Evolutionary conservation across 1,284 basidiomycete species (phyloP), one percentile per base, ranked within the genome.

Genomic region (Ceratobasidium sp.): DNA sequence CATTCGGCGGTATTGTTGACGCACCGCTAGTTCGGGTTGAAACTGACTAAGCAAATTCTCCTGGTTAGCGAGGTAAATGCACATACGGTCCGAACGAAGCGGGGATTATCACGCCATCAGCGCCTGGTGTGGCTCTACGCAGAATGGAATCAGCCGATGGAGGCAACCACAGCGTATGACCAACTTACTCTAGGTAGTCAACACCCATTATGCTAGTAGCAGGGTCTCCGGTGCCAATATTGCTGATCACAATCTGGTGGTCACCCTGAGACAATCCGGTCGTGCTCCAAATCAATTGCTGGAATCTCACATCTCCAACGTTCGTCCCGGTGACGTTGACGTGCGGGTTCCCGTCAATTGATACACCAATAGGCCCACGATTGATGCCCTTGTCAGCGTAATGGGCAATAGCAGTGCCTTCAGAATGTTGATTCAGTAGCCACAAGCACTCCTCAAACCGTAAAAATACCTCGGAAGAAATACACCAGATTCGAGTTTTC

Each of bases 211-310:
- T 11, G 35, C 35, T 38, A 4, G 35, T 38, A 11, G 35, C 35
- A 11, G 35, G 35, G 47, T 23, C 47, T n/a, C 47, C 47, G 18
- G 47, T 23, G 23, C 49, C 62, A 11, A 49, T 26, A 30, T 52
- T 49, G 28, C 62, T 49, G 23, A 64, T 52, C 32, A 64, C 49
- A 52, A 64, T 21, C 16, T 64, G 62, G 32, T 64, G 62, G 16
- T 64, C 62, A 3, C 26, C 32, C 35, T 44, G 23, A 9, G 38
- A 44, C 1, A 64, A 46, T 4, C 23, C 16, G 4, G 62, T 32
- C 9, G 30, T 49, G 11, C 30, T 35, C 62, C 62, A 64, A 7
- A 64, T 41, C 14, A 28, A 9, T 30, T 50, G 46, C 26, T 64
- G 46, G 30, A 28, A 44, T 14, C n/a, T 6, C 13, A 47, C 32